Percentiles rank a stretch among this genome's conserved stretches.
Conservation (phyloP, 148 eudicot species). For the Vaccinium macrocarpon region DNA sequence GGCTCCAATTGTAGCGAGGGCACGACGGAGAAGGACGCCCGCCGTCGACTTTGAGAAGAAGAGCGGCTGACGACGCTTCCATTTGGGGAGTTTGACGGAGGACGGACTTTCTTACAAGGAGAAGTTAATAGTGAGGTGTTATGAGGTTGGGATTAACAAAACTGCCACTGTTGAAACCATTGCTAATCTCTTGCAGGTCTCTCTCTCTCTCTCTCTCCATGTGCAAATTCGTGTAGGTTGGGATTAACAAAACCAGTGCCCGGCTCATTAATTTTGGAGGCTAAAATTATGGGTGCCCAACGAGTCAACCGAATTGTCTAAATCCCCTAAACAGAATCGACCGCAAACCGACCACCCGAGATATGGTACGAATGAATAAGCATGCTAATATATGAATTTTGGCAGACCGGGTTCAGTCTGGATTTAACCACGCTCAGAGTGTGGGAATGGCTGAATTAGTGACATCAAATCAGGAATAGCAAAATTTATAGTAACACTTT, state of each 20-base stretch:
- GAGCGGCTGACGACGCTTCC: constrained; percentile 59
- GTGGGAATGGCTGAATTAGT: not conserved
- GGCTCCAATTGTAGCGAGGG: constrained; percentile 25
- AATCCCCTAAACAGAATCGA: too few species aligned
- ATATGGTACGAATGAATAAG: too few species aligned
- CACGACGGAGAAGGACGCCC: not conserved
- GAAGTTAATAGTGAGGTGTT: constrained; percentile 73
- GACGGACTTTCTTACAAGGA: constrained; percentile 83
- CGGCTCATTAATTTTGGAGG: too few species aligned
- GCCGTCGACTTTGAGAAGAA: constrained; percentile 9
- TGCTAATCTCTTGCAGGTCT: constrained; percentile 89
- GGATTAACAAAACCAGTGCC: too few species aligned
- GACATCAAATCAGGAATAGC: not conserved
- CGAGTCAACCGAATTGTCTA: too few species aligned
- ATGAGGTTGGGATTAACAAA: constrained; percentile 94
- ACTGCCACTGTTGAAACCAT: constrained; percentile 95
- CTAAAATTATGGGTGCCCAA: too few species aligned
- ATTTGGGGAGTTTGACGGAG: constrained; percentile 70
- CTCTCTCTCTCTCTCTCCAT: too few species aligned
- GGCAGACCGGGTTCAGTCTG: too few species aligned
- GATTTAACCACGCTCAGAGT: too few species aligned
- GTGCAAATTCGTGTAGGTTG: not conserved
- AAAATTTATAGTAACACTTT: not conserved
- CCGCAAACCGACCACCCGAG: too few species aligned
- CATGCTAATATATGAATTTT: too few species aligned